Evolutionary conservation across 805 yeast genomes (phyloP), one percentile per base, ranked within the genome.

Genomic region (baker's yeast (Saccharomyces cerevisiae)): DNA sequence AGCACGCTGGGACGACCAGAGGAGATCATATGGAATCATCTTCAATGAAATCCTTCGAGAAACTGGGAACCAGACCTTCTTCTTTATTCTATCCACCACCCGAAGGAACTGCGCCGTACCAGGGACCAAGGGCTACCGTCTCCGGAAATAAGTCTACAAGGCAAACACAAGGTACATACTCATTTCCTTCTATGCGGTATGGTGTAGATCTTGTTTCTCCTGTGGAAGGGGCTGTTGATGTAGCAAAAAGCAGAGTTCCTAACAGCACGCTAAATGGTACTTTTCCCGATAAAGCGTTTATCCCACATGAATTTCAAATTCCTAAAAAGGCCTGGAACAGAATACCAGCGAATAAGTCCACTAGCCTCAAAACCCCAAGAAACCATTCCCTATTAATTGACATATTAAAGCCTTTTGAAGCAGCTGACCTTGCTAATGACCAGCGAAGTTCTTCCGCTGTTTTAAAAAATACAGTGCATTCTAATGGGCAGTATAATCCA

Each of bases 221-320:
- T 17, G 57, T 61, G 30, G 67, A 61, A 24, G 61, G 60, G 41
- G 65, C 67, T 8, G 57, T 57, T 6, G 47, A 53, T 46, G 47
- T 59, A n/a, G 55, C 61, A 30, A 61, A 54, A 48, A 17, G 10
- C 6, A 55, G 49, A 46, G 63, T 61, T 36, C 56, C 53, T 2
- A 51, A 51, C 26, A 31, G 36, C 4, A n/a, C 11, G 11, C 22
- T 21, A 31, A 31, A 31, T 30, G 28, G 21, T 24, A 17, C 17
- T 28, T 36, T 41, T 14, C 14, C 27, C 8, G 24, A 47, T 22
- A 14, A 24, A 13, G 57, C 53, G 5, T 59, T 59, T 43, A 49
- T 54, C 31, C 59, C 59, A 11, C 60, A 57, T 47, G 60, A 57
- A 46, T 60, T 51, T 46, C 57, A 57, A 11, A 47, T 60, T 24